A percentile compares a stretch with the other conserved stretches of the same genome.
Conservation (phyloP, 2,329 filamentous ascomycete genomes). For the Sporothrix mexicana region DNA sequence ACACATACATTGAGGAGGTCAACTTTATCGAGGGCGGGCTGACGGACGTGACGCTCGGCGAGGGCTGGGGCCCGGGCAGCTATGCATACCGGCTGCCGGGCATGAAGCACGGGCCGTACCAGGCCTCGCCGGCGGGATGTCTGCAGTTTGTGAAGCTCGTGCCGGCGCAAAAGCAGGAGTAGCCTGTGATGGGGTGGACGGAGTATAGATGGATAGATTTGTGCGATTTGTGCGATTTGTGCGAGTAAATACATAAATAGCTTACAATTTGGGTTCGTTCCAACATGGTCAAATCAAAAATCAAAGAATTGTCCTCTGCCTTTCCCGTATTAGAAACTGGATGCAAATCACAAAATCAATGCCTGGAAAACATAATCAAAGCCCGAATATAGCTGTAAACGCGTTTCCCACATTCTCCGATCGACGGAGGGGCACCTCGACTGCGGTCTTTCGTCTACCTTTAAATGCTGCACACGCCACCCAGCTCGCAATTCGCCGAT, state of each 20-base stretch:
- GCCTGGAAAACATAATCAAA: too few relatives aligned
- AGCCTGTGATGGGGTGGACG: too few relatives aligned
- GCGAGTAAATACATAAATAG: too few relatives aligned
- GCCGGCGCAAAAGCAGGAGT: too few relatives aligned
- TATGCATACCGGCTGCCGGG: slow-evolving; percentile 29
- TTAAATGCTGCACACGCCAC: not conserved
- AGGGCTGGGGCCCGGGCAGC: slow-evolving; percentile 18
- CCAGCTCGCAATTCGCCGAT: too few relatives aligned
- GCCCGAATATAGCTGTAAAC: not conserved
- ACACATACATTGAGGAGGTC: slow-evolving; percentile 31
- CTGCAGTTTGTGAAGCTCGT: slow-evolving; percentile 28
- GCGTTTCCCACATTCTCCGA: not conserved
- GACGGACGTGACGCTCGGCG: slow-evolving; percentile 19
- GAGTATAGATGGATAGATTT: too few relatives aligned
- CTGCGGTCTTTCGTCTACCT: not conserved
- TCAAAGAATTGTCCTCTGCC: not conserved
- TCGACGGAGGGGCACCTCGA: not conserved
- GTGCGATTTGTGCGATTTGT: too few relatives aligned
- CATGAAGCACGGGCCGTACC: slow-evolving; percentile 28
- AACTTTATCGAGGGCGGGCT: slow-evolving; percentile 21
- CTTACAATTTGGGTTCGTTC: too few relatives aligned
- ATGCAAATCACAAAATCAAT: too few relatives aligned
- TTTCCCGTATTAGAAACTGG: too few relatives aligned
- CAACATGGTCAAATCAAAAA: too few relatives aligned
- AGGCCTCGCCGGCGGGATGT: slow-evolving; percentile 18